phyloP scores from a whole-genome alignment of 2,329 filamentous ascomycete genomes.

The Massarina eburnea region DNA sequence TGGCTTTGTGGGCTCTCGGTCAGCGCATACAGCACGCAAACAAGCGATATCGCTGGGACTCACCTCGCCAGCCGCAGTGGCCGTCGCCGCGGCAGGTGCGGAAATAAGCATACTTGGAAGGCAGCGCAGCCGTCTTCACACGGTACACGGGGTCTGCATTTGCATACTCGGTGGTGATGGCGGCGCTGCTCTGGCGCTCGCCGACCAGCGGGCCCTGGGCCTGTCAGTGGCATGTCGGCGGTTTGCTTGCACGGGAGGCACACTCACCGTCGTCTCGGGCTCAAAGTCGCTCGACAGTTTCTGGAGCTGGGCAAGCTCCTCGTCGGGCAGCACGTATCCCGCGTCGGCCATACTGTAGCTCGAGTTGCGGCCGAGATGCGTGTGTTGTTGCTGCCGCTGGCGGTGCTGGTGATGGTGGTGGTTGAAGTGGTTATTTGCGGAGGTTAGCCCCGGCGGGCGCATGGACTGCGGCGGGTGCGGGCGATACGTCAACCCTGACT shows the following conservation, averaged over 20 bases:
- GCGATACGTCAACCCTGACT: conserved; percentile 32
- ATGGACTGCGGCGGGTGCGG: conserved; percentile 24
- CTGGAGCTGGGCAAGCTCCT: conserved; percentile 64
- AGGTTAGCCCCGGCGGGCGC: conserved; percentile 44
- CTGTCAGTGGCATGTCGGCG: conserved; percentile 19
- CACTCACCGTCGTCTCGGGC: conserved; percentile 58
- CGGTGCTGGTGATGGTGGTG: conserved; percentile 1
- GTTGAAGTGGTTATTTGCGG: conserved; percentile 23
- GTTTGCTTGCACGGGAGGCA: not conserved
- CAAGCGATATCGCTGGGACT: conserved; percentile 36
- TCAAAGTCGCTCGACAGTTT: conserved; percentile 63
- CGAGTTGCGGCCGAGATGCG: conserved; percentile 30
- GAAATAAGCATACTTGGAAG: conserved; percentile 82
- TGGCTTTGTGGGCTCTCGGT: conserved; percentile 64
- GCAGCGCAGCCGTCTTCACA: conserved; percentile 81
- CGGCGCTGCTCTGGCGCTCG: conserved; percentile 72
- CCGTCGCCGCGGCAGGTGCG: conserved; percentile 88
- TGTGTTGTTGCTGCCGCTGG: conserved; percentile 10
- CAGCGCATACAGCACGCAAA: conserved; percentile 19
- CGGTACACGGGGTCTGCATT: conserved; percentile 83
- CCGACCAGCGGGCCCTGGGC: conserved; percentile 80
- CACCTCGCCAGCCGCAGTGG: conserved; percentile 97
- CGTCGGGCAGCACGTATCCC: conserved; percentile 45
- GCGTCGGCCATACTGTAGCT: conserved; percentile 42
- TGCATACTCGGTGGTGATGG: conserved; percentile 82